phyloP scores from a whole-genome alignment of 345 rosid genomes.

The Melaleuca quinquenervia region DNA sequence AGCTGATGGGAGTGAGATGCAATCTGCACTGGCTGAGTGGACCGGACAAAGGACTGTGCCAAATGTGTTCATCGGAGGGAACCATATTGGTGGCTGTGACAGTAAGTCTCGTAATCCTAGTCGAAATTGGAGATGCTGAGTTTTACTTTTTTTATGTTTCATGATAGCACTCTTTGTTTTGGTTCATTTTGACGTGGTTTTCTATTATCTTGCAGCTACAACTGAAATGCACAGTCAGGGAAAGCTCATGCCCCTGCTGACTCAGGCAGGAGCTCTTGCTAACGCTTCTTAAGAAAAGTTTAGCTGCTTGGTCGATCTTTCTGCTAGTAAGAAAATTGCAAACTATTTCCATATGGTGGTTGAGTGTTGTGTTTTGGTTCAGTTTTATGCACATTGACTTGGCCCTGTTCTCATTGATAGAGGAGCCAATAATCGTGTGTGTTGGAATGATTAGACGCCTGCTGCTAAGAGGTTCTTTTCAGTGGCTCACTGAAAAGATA shows the following conservation, averaged over 20 bases:
- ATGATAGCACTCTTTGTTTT: neutral
- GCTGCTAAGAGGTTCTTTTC: neutral
- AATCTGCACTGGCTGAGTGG: constrained; percentile 53
- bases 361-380: neutral
- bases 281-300: constrained; percentile 1
- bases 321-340: neutral
- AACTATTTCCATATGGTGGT: neutral
- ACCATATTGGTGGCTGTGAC: constrained; percentile 84
- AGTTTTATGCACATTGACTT: neutral
- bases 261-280: constrained; percentile 64
- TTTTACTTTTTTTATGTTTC: neutral
- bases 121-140: neutral
- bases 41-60: constrained; percentile 70
- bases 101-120: constrained; percentile 15
- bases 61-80: constrained; percentile 63
- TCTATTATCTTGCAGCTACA: constrained; percentile 32
- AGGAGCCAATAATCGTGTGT: neutral
- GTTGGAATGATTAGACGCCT: neutral
- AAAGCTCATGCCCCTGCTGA: constrained; percentile 65
- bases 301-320: neutral
- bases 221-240: constrained; percentile 37
- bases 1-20: constrained; percentile 65
- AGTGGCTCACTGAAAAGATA: neutral
- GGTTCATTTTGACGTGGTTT: neutral
- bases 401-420: neutral